These are phyloP conservation scores for Colletotrichum navitas DNA, from an alignment of 2,329 filamentous ascomycete genomes.

Conservation along the genomic window DNA sequence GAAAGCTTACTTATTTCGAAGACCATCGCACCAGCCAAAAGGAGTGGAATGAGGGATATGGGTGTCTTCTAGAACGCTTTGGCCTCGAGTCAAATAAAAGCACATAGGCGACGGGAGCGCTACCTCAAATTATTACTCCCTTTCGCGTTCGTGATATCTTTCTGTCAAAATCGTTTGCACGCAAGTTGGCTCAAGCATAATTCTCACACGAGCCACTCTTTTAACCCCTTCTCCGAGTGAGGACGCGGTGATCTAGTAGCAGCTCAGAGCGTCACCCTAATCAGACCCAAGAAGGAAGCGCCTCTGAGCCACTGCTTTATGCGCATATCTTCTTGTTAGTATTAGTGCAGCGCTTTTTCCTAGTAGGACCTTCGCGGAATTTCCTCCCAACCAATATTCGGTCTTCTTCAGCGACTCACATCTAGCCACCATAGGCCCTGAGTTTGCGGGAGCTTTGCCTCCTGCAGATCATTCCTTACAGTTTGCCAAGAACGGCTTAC, in stretches of 20 bases:
- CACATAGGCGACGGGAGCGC: not conserved
- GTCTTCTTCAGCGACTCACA: not conserved
- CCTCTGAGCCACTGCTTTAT: not conserved
- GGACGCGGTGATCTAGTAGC: slow-evolving; percentile 2
- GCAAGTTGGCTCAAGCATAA: not conserved
- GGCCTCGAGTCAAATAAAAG: not conserved
- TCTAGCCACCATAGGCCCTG: not conserved
- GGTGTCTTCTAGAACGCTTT: slow-evolving; percentile 27
- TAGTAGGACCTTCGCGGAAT: not conserved
- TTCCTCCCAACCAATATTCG: not conserved
- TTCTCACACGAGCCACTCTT: not conserved
- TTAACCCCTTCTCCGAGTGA: not conserved
- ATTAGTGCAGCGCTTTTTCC: not conserved
- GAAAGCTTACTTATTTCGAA: not conserved
- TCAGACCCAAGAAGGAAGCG: not conserved
- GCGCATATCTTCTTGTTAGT: not conserved
- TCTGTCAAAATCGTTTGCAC: not conserved
- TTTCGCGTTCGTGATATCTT: not conserved
- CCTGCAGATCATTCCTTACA: not conserved
- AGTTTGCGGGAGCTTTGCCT: slow-evolving; percentile 8
- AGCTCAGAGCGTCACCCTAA: slow-evolving; percentile 3
- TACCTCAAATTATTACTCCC: not conserved
- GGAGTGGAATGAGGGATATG: slow-evolving; percentile 2
- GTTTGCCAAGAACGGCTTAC: slow-evolving; percentile 5
- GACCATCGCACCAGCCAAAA: not conserved